Conservation (phyloP, 306 rosid genomes). For the Lablab purpureus region DNA sequence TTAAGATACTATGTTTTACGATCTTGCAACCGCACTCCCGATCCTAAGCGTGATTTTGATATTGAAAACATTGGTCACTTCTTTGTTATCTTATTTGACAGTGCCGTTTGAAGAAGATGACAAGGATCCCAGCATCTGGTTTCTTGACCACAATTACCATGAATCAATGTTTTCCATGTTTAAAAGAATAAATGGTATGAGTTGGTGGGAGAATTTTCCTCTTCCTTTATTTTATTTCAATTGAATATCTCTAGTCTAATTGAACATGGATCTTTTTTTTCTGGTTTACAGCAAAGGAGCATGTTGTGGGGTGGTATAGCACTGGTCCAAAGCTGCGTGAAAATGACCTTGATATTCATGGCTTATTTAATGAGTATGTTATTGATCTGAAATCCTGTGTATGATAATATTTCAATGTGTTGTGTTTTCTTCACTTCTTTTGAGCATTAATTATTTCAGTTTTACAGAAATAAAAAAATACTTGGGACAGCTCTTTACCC, state of each 20-base stretch:
- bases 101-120: conserved; percentile 98
- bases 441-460: neutral
- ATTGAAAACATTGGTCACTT: neutral
- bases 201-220: conserved; percentile 3
- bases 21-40: neutral
- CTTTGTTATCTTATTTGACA: conserved; percentile 48
- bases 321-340: conserved; percentile 92
- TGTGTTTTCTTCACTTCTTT: neutral
- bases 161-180: conserved; percentile 95
- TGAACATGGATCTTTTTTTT: neutral
- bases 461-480: neutral
- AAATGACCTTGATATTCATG: conserved; percentile 89
- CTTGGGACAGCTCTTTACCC: neutral
- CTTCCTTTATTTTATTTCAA: neutral
- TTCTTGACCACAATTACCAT: conserved; percentile 92
- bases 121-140: conserved; percentile 92
- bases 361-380: conserved; percentile 74
- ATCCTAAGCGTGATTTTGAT: neutral
- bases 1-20: neutral
- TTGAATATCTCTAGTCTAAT: conserved; percentile 19
- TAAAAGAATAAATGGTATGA: conserved; percentile 90
- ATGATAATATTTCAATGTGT: neutral
- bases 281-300: conserved; percentile 79
- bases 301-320: conserved; percentile 95
- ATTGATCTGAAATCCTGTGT: conserved; percentile 38